A percentile compares a stretch with the other conserved stretches of the same genome.
Evolutionary conservation across 805 yeast genomes (phyloP).

Genomic region (Saccharomycopsis capsularis): DNA sequence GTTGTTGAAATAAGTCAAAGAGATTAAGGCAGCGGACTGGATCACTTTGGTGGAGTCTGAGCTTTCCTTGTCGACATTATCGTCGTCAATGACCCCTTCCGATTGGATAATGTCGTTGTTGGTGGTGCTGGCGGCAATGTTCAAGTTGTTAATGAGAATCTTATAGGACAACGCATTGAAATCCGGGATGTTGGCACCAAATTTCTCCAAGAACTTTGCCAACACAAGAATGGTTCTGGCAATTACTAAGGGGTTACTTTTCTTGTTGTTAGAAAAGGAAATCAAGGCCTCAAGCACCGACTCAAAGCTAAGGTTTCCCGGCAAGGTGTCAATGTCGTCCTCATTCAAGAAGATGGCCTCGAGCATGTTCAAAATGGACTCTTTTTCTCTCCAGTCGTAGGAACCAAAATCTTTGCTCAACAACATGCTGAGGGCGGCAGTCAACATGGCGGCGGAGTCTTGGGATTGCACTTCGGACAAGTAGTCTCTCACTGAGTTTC

Average conservation of each 20-base stretch:
- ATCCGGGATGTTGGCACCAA: constrained; percentile 31
- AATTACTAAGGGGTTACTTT: constrained; percentile 34
- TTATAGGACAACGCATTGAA: constrained; percentile 28
- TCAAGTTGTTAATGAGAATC: constrained; percentile 11
- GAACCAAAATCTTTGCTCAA: background rate
- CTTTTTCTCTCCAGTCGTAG: constrained; percentile 31
- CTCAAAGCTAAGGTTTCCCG: constrained; percentile 8
- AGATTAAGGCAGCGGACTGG: constrained; percentile 35
- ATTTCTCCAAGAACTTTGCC: constrained; percentile 54
- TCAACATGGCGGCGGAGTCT: constrained; percentile 30
- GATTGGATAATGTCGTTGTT: constrained; percentile 3
- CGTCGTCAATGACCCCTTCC: constrained; percentile 10
- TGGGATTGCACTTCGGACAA: constrained; percentile 40
- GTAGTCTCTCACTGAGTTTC: constrained; percentile 57
- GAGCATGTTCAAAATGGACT: constrained; percentile 36
- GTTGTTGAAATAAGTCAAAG: constrained; percentile 45
- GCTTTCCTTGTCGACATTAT: constrained; percentile 23
- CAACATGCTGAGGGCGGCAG: constrained; percentile 5
- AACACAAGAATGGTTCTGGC: constrained; percentile 44
- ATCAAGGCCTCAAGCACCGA: constrained; percentile 4
- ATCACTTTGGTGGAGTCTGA: constrained; percentile 28
- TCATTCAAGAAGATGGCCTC: constrained; percentile 39
- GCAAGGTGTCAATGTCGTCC: constrained; percentile 20
- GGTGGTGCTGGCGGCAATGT: constrained; percentile 5
- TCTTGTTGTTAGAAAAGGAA: background rate